Percentiles rank a stretch among this genome's conserved stretches.
Conservation (phyloP, 768 basidiomycete species). For the Lactarius indigo region DNA sequence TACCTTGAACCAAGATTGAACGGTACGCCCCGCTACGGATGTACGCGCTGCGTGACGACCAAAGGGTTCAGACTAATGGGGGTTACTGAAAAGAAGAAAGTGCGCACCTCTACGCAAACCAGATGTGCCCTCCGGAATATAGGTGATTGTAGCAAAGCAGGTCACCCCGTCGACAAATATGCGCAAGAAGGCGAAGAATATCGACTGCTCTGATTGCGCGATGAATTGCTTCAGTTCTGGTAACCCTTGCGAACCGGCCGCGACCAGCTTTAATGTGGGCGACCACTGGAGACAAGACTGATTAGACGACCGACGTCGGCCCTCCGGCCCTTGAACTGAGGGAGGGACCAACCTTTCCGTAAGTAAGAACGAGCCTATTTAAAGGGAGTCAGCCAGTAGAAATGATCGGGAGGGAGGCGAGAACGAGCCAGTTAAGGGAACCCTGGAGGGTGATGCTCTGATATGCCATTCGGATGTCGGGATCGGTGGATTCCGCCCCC, state of each 20-base stretch:
- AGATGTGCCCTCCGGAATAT: conserved; percentile 21
- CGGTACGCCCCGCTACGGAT: conserved; percentile 17
- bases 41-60: conserved; percentile 15
- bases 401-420: neutral
- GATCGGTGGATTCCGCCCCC: conserved; percentile 8
- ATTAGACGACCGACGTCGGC: neutral
- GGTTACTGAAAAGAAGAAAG: neutral
- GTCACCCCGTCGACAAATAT: conserved; percentile 2
- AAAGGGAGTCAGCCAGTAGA: neutral
- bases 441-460: conserved; percentile 16
- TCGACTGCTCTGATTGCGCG: conserved; percentile 11
- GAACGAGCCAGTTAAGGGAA: conserved; percentile 19
- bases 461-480: conserved; percentile 22
- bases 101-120: conserved; percentile 18
- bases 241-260: conserved; percentile 23
- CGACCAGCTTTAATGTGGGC: conserved; percentile 16
- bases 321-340: neutral
- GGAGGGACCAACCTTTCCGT: conserved; percentile 18
- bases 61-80: neutral
- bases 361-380: conserved; percentile 20
- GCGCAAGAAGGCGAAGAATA: conserved; percentile 19
- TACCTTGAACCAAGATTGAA: conserved; percentile 26
- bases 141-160: conserved; percentile 20
- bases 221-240: conserved; percentile 17
- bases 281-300: conserved; percentile 19